Evolutionary conservation across 305 asterid genomes (phyloP).

Genomic region (Fraxinus paxiana): DNA sequence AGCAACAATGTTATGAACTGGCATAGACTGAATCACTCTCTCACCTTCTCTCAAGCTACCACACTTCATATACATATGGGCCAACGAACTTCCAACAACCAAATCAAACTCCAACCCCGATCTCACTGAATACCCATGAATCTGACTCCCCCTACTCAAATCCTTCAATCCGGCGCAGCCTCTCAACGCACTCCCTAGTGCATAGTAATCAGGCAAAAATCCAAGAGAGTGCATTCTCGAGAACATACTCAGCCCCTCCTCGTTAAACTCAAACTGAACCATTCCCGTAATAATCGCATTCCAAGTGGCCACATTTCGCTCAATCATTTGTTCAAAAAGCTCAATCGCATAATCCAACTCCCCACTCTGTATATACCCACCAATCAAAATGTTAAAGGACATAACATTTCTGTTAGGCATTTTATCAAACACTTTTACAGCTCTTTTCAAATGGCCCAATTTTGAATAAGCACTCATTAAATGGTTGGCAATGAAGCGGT

Average conservation of each 20-base stretch:
- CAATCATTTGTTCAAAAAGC: conserved; percentile 60
- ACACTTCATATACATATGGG: conserved; percentile 82
- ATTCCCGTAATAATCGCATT: conserved; percentile 72
- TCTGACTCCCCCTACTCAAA: conserved; percentile 61
- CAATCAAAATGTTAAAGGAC: conserved; percentile 74
- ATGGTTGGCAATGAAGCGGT: conserved; percentile 65
- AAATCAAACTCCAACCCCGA: conserved; percentile 53
- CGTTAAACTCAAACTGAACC: conserved; percentile 55
- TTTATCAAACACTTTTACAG: conserved; percentile 49
- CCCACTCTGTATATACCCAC: conserved; percentile 60
- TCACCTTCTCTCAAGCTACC: conserved; percentile 64
- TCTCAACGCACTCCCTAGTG: conserved; percentile 70
- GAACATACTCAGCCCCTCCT: conserved; percentile 54
- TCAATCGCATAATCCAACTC: conserved; percentile 49
- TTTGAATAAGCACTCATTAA: conserved; percentile 58
- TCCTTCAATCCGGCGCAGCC: conserved; percentile 92
- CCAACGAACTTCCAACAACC: conserved; percentile 67
- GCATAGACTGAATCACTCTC: conserved; percentile 54
- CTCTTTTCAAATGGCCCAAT: conserved; percentile 41
- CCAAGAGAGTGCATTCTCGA: conserved; percentile 52
- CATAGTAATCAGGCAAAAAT: conserved; percentile 60
- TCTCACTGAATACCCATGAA: conserved; percentile 49
- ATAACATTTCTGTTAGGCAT: conserved; percentile 65
- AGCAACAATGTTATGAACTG: conserved; percentile 49
- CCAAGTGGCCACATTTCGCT: conserved; percentile 78